These are phyloP conservation scores for Mortierella sp. DNA, from an alignment of 371 early-diverging fungal species.

Conservation along the genomic window DNA sequence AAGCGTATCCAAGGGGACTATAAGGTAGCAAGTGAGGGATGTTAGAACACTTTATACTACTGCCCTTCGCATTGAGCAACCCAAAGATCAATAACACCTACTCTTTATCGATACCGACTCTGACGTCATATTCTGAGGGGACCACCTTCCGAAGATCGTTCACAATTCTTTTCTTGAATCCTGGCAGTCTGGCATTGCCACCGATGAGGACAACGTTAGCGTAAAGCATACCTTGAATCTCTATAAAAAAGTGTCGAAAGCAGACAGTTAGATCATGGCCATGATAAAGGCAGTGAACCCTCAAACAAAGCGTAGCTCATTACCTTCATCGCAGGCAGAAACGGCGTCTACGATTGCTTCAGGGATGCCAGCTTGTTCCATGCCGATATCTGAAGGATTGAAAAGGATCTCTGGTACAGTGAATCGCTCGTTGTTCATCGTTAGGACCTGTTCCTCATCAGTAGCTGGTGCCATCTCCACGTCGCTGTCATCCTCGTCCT, in stretches of 20 bases:
- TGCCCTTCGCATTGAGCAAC: neutral
- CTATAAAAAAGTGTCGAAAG: constrained; percentile 44
- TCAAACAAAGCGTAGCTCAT: neutral
- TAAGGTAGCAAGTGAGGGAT: neutral
- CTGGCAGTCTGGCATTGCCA: constrained; percentile 79
- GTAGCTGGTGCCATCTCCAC: constrained; percentile 31
- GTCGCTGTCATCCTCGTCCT: constrained; percentile 32
- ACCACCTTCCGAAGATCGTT: constrained; percentile 75
- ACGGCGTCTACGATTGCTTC: constrained; percentile 78
- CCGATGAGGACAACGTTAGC: constrained; percentile 85
- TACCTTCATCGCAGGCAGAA: constrained; percentile 26
- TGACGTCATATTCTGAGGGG: constrained; percentile 74
- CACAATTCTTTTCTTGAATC: constrained; percentile 75
- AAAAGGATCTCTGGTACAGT: constrained; percentile 89
- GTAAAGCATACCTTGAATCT: constrained; percentile 75
- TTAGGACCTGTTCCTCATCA: constrained; percentile 71
- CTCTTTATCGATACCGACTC: constrained; percentile 72
- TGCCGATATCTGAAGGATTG: constrained; percentile 86
- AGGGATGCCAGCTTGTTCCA: constrained; percentile 86
- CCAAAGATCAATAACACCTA: constrained; percentile 55
- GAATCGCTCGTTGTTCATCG: constrained; percentile 88
- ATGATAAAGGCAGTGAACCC: neutral
- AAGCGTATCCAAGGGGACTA: constrained; percentile 68
- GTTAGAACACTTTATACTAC: neutral
- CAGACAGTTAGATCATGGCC: too few species aligned